A percentile compares a stretch with the other conserved stretches of the same genome.
Conservation (phyloP, 2,329 filamentous ascomycete genomes). For the Myriosclerotinia duriaeana region DNA sequence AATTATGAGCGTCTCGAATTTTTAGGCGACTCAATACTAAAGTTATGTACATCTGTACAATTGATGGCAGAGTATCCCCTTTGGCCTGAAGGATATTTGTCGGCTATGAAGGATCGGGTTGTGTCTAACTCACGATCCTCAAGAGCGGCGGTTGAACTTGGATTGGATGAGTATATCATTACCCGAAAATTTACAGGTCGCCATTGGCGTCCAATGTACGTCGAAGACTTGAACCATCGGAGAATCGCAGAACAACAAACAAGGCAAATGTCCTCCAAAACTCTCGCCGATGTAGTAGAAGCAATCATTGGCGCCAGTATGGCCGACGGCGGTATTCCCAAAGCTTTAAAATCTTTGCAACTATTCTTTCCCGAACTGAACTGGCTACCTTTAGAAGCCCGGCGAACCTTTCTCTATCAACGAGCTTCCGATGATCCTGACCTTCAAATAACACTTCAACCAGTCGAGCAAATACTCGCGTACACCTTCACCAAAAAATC, state of each 20-base stretch:
- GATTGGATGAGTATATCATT: conserved; percentile 72
- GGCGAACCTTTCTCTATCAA: conserved; percentile 48
- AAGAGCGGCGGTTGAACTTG: conserved; percentile 59
- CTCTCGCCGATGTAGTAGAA: conserved; percentile 84
- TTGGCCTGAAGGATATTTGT: conserved; percentile 77
- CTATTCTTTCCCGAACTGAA: conserved; percentile 62
- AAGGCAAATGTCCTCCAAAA: conserved; percentile 65
- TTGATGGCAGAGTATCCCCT: conserved; percentile 57
- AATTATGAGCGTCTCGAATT: conserved; percentile 88
- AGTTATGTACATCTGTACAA: conserved; percentile 68
- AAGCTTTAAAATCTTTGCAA: conserved; percentile 62
- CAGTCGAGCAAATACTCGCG: conserved; percentile 65
- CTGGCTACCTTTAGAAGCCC: conserved; percentile 51
- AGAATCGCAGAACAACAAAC: conserved; percentile 27
- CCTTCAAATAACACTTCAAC: conserved; percentile 43
- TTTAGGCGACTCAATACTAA: conserved; percentile 80
- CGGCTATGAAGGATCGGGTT: conserved; percentile 63
- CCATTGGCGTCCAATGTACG: conserved; percentile 71
- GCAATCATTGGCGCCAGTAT: conserved; percentile 77
- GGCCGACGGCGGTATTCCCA: conserved; percentile 63
- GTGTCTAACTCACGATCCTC: conserved; percentile 76
- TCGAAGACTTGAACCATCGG: conserved; percentile 44
- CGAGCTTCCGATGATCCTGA: conserved; percentile 41
- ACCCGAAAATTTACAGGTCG: conserved; percentile 63
- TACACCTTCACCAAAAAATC: conserved; percentile 68